Conservation (phyloP, 2,329 filamentous ascomycete genomes). For the Cephalotrichum gorgonifer region DNA sequence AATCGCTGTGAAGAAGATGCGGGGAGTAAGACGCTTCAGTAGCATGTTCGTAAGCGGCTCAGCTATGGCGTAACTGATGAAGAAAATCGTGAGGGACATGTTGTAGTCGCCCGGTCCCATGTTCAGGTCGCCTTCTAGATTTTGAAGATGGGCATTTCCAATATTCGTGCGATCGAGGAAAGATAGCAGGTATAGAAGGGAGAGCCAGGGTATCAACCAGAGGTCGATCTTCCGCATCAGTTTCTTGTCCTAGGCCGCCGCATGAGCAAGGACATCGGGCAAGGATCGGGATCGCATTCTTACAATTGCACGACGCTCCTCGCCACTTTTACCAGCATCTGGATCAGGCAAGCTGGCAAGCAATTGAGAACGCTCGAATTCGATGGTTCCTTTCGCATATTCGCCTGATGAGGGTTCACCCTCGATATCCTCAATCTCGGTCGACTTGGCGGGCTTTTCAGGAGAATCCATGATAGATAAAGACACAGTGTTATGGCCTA, state of each 20-base stretch:
- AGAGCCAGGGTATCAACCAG: conserved; percentile 54
- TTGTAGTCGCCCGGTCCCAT: conserved; percentile 51
- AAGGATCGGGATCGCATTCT: conserved; percentile 10
- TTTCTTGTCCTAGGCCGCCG: conserved; percentile 42
- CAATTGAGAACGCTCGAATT: conserved; percentile 16
- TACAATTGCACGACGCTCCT: conserved; percentile 51
- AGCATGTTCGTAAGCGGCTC: conserved; percentile 71
- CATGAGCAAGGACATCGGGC: background rate
- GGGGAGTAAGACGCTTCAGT: conserved; percentile 55
- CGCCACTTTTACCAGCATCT: conserved; percentile 50
- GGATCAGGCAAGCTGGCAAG: conserved; percentile 19
- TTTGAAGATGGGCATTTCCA: conserved; percentile 24
- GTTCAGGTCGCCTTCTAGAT: conserved; percentile 21
- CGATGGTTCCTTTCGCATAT: too few species aligned
- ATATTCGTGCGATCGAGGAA: conserved; percentile 21
- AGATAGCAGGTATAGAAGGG: conserved; percentile 69
- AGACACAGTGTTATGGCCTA: too few species aligned
- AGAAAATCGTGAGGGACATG: conserved; percentile 43
- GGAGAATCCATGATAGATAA: too few species aligned
- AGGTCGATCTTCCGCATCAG: conserved; percentile 52
- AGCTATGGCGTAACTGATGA: conserved; percentile 72
- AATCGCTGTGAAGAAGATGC: background rate
- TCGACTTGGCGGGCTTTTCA: too few species aligned
- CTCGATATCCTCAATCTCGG: too few species aligned
- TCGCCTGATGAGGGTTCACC: too few species aligned